Conservation (phyloP, 2,329 filamentous ascomycete species). For the Rhynchosporium secalis region DNA sequence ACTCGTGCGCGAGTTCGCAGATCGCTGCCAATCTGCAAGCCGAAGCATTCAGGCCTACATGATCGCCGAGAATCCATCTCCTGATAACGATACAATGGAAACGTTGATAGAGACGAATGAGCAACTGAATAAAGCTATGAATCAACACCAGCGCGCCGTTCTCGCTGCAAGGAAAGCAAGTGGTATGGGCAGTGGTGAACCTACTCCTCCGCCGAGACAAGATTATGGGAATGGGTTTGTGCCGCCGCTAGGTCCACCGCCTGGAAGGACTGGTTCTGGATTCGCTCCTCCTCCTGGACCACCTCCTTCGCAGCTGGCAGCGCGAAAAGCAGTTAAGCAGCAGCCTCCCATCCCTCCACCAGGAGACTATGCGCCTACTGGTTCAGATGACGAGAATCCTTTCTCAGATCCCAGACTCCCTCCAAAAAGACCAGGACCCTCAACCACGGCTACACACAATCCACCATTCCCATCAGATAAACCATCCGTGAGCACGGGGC, state of each 20-base stretch:
- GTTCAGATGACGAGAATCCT: constrained; percentile 34
- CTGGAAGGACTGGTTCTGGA: constrained; percentile 23
- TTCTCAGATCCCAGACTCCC: constrained; percentile 34
- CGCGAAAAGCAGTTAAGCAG: constrained; percentile 20
- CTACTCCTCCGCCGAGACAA: constrained; percentile 30
- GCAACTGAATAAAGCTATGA: constrained; percentile 78
- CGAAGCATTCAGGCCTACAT: constrained; percentile 86
- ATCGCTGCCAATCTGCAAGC: constrained; percentile 79
- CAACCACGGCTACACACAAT: constrained; percentile 11
- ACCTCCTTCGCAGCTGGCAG: constrained; percentile 20
- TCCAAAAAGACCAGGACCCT: constrained; percentile 2
- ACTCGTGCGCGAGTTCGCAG: constrained; percentile 88
- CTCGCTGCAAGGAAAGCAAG: constrained; percentile 60
- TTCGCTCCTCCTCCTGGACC: constrained; percentile 21
- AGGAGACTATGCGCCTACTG: constrained; percentile 33
- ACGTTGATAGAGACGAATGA: constrained; percentile 94
- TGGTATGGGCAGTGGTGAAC: constrained; percentile 41
- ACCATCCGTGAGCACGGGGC: constrained; percentile 26
- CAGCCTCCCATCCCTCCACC: constrained; percentile 35
- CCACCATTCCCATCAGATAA: constrained; percentile 35
- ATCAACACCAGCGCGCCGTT: constrained; percentile 80
- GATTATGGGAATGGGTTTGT: constrained; percentile 23
- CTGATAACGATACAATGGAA: constrained; percentile 92
- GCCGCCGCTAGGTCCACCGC: constrained; percentile 29
- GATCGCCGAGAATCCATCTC: constrained; percentile 71